Evolutionary conservation across 2,329 filamentous ascomycete species (phyloP).

Genomic region (Aureobasidium lini): DNA sequence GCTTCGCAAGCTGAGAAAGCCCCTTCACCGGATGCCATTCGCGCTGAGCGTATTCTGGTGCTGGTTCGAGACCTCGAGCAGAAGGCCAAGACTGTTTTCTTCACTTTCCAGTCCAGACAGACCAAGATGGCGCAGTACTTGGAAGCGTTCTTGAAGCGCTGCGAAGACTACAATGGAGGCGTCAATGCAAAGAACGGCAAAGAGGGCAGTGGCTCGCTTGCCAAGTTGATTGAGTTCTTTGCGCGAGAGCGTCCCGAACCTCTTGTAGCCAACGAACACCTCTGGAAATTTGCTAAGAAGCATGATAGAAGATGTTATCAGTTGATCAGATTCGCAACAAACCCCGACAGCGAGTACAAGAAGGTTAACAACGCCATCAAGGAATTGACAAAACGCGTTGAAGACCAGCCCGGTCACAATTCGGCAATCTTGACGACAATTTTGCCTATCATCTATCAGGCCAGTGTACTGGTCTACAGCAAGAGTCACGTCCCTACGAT

Average conservation of each 20-base stretch:
- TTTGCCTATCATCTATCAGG: slow-evolving; percentile 73
- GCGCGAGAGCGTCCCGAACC: slow-evolving; percentile 70
- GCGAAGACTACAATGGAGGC: slow-evolving; percentile 84
- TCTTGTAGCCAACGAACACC: slow-evolving; percentile 61
- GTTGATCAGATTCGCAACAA: slow-evolving; percentile 77
- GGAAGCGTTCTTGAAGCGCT: slow-evolving; percentile 69
- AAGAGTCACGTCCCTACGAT: slow-evolving; percentile 87
- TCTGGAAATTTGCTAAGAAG: slow-evolving; percentile 84
- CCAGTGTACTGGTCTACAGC: slow-evolving; percentile 82
- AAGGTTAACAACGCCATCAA: slow-evolving; percentile 85
- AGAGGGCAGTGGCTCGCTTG: slow-evolving; percentile 61
- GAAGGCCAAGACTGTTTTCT: slow-evolving; percentile 78
- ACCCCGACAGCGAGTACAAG: slow-evolving; percentile 81
- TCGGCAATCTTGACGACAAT: slow-evolving; percentile 68
- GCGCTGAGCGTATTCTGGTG: slow-evolving; percentile 76
- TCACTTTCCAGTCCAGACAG: slow-evolving; percentile 74
- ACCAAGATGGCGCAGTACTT: slow-evolving; percentile 66
- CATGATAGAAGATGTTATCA: slow-evolving; percentile 88
- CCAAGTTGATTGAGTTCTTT: slow-evolving; percentile 65
- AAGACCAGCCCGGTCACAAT: slow-evolving; percentile 54
- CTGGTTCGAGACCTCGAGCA: slow-evolving; percentile 71
- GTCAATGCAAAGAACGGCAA: slow-evolving; percentile 64
- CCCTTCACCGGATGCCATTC: slow-evolving; percentile 65
- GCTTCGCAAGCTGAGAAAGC: slow-evolving; percentile 31
- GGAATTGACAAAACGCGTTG: slow-evolving; percentile 76